Conservation (phyloP, 192 early-diverging fungal genomes). For the Coemansia sp. region DNA sequence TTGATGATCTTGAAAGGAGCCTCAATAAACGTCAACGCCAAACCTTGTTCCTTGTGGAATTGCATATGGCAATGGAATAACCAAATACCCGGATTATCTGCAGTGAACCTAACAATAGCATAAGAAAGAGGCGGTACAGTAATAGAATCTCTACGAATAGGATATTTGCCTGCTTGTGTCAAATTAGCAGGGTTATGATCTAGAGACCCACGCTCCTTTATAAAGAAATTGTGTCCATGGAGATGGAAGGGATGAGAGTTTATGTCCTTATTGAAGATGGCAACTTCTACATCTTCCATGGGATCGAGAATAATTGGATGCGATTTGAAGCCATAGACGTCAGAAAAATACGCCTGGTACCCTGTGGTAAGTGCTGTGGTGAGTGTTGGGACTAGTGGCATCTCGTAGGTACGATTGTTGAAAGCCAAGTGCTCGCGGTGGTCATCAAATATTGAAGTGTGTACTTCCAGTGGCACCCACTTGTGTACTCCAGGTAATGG, state of each 20-base stretch:
- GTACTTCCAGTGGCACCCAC: constrained; percentile 58
- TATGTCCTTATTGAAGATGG: constrained; percentile 75
- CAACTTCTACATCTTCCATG: constrained; percentile 64
- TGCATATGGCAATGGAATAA: constrained; percentile 81
- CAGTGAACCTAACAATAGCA: constrained; percentile 65
- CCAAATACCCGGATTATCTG: constrained; percentile 84
- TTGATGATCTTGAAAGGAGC: constrained; percentile 60
- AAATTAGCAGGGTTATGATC: constrained; percentile 37
- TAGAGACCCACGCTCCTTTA: constrained; percentile 58
- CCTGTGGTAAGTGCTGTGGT: constrained; percentile 66
- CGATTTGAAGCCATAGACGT: constrained; percentile 67
- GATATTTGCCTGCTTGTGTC: constrained; percentile 5
- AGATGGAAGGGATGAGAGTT: constrained; percentile 82
- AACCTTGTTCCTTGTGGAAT: constrained; percentile 65
- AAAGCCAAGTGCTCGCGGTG: constrained; percentile 75
- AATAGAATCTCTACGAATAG: constrained; percentile 72
- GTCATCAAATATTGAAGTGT: constrained; percentile 64
- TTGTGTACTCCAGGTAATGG: constrained; percentile 37
- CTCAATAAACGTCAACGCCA: constrained; percentile 68
- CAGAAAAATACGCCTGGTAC: constrained; percentile 54
- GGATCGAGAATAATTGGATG: constrained; percentile 64
- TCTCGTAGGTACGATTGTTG: constrained; percentile 68
- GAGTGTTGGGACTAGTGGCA: constrained; percentile 65
- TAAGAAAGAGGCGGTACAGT: constrained; percentile 61
- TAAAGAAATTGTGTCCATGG: constrained; percentile 83